Conservation (phyloP, 495 filamentous ascomycete species). For the Penicillium bovifimosum region DNA sequence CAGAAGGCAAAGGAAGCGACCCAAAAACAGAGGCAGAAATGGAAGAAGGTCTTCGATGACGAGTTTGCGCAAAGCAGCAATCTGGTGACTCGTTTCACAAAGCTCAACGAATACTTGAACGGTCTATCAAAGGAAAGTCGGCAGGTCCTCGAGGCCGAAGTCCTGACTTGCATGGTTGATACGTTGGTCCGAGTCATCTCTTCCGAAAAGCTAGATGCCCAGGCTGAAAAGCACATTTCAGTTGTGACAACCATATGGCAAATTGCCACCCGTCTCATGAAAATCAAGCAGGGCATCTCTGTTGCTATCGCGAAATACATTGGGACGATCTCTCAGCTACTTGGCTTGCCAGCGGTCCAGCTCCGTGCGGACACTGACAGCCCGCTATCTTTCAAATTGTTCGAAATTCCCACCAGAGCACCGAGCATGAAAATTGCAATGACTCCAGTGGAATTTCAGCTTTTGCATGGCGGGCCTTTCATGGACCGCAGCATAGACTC, state of each 20-base stretch:
- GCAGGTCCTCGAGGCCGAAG: slow-evolving; percentile 28
- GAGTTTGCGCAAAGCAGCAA: not conserved
- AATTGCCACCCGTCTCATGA: slow-evolving; percentile 12
- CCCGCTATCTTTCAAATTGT: slow-evolving; percentile 33
- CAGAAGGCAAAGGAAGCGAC: not conserved
- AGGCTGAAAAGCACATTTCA: not conserved
- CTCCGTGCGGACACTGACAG: slow-evolving; percentile 1
- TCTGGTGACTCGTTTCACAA: not conserved
- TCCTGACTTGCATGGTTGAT: slow-evolving; percentile 42
- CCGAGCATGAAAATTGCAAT: slow-evolving; percentile 18
- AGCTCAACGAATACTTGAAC: slow-evolving; percentile 10
- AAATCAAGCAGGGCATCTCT: slow-evolving; percentile 22
- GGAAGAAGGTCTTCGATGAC: not conserved
- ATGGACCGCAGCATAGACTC: slow-evolving; percentile 70
- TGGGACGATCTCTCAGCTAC: slow-evolving; percentile 15
- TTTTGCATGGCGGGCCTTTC: slow-evolving; percentile 63
- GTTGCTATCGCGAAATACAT: slow-evolving; percentile 18
- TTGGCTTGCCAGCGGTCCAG: slow-evolving; percentile 20
- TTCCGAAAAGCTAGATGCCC: not conserved
- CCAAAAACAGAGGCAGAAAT: not conserved
- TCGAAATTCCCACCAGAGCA: slow-evolving; percentile 10
- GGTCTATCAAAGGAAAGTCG: slow-evolving; percentile 15
- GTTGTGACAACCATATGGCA: slow-evolving; percentile 16
- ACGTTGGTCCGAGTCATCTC: slow-evolving; percentile 26
- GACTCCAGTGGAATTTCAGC: slow-evolving; percentile 52